Evolutionary conservation across 768 basidiomycete genomes (phyloP), one percentile per base, ranked within the genome.

Genomic region (Boletellus sp.): DNA sequence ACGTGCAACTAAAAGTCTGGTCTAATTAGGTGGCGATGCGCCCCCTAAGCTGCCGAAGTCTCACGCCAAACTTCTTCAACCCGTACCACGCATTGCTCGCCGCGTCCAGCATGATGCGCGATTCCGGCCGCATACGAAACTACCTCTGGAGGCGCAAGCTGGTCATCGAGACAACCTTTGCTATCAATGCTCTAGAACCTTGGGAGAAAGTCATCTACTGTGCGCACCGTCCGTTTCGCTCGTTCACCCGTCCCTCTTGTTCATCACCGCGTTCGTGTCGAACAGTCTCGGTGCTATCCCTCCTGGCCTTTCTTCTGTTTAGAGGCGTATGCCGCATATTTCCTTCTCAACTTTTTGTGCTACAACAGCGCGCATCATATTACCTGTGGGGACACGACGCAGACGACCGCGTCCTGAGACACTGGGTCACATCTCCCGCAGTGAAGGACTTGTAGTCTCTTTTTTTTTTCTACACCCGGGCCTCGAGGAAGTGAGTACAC

Each of bases 201-300:
- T 85, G 84, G 85, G 86, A 87, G 73, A 81, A 83, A 58, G 58
- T 78, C 40, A 62, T 84, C 33, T 72, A 81, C 49, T 60, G 84
- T 85, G 61, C 62, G 84, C 73, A 20, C 20, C 7, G 3, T 44
- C 31, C 23, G 15, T 39, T 41, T 53, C 34, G 35, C 43, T 52
- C 34, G 35, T 45, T 16, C 39, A 33, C 23, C 47, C 16, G 1
- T 16, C 34, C 15, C 34, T 31, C 19, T 38, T 37, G 17, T 47
- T 50, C 36, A 43, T 45, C 42, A 3, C 13, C 28, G 31, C 10
- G 7, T 10, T 16, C 24, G 1, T 32, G 31, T 49, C 45, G 0
- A 33, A 26, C 53, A 81, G 78, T 77, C 44, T 65, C 73, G 3
- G 61, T 78, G 36, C 59, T 74, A 34, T 59, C 70, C 3, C 52